Evolutionary conservation across 306 rosid genomes (phyloP), one percentile per base, ranked within the genome.

Genomic region (Albizia julibrissin): DNA sequence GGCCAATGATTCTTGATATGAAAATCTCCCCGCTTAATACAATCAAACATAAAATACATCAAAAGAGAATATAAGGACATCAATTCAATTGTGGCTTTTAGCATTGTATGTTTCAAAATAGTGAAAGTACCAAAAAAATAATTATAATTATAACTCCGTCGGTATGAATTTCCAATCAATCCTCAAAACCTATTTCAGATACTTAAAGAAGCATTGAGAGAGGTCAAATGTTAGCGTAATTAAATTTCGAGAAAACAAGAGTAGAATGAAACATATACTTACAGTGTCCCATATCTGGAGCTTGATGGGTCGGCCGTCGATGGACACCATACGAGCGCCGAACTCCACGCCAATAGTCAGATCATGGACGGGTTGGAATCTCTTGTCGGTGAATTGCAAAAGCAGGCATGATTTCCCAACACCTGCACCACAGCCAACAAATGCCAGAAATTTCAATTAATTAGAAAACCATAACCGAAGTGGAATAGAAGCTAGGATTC

Each of bases 271-370:
- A 24, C 24, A 21, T 7, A 13, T 34, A 78, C 91, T 90, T 10
- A 95, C 98, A 27, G 98, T 95, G 81, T 95, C 98, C 98, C 98
- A 95, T 90, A 95, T 95, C 92, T 95, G 98, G 65, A 95, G 98
- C 97, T 95, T 95, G 66, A 91, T 69, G 24, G 98, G 98, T 4
- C 95, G 92, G 16, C 81, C 84, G 33, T 91, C 95, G 69, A 95
- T 93, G 85, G 97, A 86, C 84, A 93, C 94, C 98, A 95, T 93
- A 13, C 98, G 95, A 81, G 98, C 98, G 13, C 98, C 98, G 77
- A 95, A 95, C 84, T 95, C 98, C 33, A 95, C 98, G 31, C 98
- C 98, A 61, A 95, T 95, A 73, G 98, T 93, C 84, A 95, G 97
- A 88, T 95, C 98, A 86, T 95, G 98, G 24, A 95, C 98, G 2